These are phyloP conservation scores for Penicillium sp. DNA, from an alignment of 2,329 filamentous ascomycete species.

Conservation along the genomic window DNA sequence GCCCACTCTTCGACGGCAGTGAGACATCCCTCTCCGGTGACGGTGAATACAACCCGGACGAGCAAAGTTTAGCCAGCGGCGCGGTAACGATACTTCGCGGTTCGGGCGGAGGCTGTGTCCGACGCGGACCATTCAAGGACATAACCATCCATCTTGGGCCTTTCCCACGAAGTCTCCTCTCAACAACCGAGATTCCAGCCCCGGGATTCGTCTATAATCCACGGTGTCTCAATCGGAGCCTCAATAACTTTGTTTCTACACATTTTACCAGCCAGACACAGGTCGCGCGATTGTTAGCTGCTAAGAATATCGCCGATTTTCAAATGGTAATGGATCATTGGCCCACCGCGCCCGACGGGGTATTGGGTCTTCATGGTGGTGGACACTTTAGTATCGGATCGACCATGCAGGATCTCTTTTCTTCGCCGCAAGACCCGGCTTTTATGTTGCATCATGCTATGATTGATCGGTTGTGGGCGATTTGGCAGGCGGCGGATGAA, in stretches of 20 bases:
- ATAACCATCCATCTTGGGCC: slow-evolving; percentile 39
- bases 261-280: slow-evolving; percentile 29
- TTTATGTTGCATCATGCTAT: slow-evolving; percentile 57
- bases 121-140: slow-evolving; percentile 47
- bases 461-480: slow-evolving; percentile 56
- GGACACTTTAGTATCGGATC: slow-evolving; percentile 55
- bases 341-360: slow-evolving; percentile 29
- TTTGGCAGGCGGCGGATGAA: slow-evolving; percentile 48
- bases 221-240: slow-evolving; percentile 37
- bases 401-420: slow-evolving; percentile 53
- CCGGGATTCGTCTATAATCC: slow-evolving; percentile 37
- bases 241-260: slow-evolving; percentile 37
- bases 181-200: slow-evolving; percentile 21
- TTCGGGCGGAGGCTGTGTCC: slow-evolving; percentile 46
- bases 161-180: slow-evolving; percentile 24
- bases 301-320: slow-evolving; percentile 41
- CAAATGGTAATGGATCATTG: slow-evolving; percentile 46
- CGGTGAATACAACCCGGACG: slow-evolving; percentile 43
- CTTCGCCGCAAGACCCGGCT: slow-evolving; percentile 52
- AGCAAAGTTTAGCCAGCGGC: slow-evolving; percentile 33
- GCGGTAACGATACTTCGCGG: slow-evolving; percentile 49
- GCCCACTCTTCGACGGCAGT: slow-evolving; percentile 57
- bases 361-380: slow-evolving; percentile 51
- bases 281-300: slow-evolving; percentile 22
- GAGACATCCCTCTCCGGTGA: slow-evolving; percentile 54